phyloP scores from a whole-genome alignment of 192 early-diverging fungal genomes.

The Diversispora epigaea region DNA sequence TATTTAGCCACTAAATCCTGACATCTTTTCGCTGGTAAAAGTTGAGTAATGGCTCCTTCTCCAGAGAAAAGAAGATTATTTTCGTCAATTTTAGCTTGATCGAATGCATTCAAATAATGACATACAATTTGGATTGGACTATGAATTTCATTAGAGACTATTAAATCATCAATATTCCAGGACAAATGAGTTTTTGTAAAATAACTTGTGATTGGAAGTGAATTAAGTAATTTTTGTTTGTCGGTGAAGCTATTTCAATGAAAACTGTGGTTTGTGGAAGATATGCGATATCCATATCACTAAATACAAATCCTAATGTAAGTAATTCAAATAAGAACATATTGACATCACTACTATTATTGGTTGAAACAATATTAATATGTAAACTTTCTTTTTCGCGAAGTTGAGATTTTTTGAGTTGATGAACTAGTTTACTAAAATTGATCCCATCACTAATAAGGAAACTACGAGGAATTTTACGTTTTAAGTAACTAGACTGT shows the following conservation, averaged over 20 bases:
- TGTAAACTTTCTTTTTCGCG: conserved; percentile 4
- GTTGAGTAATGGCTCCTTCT: neutral
- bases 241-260: conserved; percentile 32
- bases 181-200: neutral
- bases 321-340: conserved; percentile 33
- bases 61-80: neutral
- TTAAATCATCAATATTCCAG: conserved; percentile 31
- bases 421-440: conserved; percentile 1
- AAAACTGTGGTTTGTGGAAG: neutral
- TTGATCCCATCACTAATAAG: conserved; percentile 20
- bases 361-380: conserved; percentile 20
- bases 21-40: neutral
- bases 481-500: neutral
- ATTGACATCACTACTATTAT: conserved; percentile 28
- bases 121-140: conserved; percentile 27
- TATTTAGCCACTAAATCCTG: conserved; percentile 6
- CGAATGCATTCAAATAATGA: conserved; percentile 18
- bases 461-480: neutral
- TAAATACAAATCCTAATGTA: conserved; percentile 20
- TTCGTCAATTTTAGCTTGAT: neutral
- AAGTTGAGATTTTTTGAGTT: neutral
- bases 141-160: conserved; percentile 10
- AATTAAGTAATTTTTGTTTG: conserved; percentile 29
- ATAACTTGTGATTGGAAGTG: conserved; percentile 17
- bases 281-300: neutral